phyloP scores from a whole-genome alignment of 2,329 filamentous ascomycete species.

The Rhinocladiella mackenziei region DNA sequence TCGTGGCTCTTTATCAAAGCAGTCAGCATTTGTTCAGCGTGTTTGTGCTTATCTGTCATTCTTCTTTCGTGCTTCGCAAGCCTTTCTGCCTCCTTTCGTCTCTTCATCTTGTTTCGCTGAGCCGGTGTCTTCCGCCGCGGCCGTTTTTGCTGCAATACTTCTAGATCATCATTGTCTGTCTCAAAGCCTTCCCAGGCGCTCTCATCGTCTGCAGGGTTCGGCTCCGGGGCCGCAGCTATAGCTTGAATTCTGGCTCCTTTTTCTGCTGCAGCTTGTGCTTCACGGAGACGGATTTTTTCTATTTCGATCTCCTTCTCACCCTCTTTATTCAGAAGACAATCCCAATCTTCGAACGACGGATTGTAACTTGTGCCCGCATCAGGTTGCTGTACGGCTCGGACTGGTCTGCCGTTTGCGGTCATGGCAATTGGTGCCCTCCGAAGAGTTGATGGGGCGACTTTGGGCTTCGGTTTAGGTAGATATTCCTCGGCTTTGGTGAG shows the following conservation, averaged over 20 bases:
- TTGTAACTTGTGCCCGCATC: conserved; percentile 88
- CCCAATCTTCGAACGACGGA: conserved; percentile 80
- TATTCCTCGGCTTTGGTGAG: conserved; percentile 57
- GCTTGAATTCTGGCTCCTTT: conserved; percentile 67
- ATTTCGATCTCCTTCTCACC: conserved; percentile 73
- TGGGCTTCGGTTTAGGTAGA: conserved; percentile 60
- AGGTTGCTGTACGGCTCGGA: conserved; percentile 75
- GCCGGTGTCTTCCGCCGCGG: conserved; percentile 79
- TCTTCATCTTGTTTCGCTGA: conserved; percentile 82
- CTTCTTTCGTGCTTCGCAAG: conserved; percentile 70
- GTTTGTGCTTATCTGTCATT: conserved; percentile 67
- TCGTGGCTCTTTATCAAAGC: conserved; percentile 45
- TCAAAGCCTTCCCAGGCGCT: conserved; percentile 88
- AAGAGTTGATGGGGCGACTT: conserved; percentile 70
- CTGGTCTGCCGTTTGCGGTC: conserved; percentile 71
- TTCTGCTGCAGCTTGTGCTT: conserved; percentile 52
- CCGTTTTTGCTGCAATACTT: conserved; percentile 66
- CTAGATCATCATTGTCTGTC: conserved; percentile 70
- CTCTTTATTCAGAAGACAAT: conserved; percentile 67
- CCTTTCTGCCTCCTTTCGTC: conserved; percentile 81
- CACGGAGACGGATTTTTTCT: conserved; percentile 70
- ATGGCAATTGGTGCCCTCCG: conserved; percentile 75
- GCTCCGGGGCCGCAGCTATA: conserved; percentile 69
- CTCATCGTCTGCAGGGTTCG: conserved; percentile 76
- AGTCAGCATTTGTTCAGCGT: conserved; percentile 59